Evolutionary conservation across 805 yeast genomes (phyloP), one percentile per base, ranked within the genome.

Genomic region (Tetrapisispora phaffii): DNA sequence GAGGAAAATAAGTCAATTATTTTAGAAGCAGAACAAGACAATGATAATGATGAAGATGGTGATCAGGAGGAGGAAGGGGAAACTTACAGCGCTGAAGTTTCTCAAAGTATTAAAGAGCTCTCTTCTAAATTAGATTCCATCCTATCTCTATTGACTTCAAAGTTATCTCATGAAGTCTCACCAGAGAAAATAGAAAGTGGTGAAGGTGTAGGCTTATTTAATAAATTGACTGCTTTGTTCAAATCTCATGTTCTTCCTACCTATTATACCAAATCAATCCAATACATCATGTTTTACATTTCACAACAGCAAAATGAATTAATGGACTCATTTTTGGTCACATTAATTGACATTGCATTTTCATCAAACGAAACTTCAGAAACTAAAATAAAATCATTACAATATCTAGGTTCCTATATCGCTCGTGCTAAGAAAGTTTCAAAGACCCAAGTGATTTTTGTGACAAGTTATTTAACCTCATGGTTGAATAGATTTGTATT

Each of bases 261-360:
- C 1, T 95, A 89, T 63, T 82, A 83, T 61, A 90, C 97, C 12
- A 79, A 85, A 56, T 81, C 88, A 34, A 80, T 86, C 20, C 98
- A 90, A 64, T 90, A 84, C 59, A 68, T 89, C 22, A 63, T 89
- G 62, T 90, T 90, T 65, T 80, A 80, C 51, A 72, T 82, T 21
- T 78, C 95, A 8, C 97, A 89, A 62, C 77, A 79, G 47, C 85
- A 85, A 56, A 78, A 82, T 4, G 94, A 85, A 56, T 70, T 90
- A 47, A 77, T 85, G 59, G 97, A 90, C 54, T 82, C 95, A 12
- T 90, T 78, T 59, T 65, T 90, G 53, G 94, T 85, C 2, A 70
- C 84, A 34, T 70, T 93, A 52, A 79, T 90, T 37, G 97, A 90
- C 58, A 76, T 83, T 34, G 86, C 95, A 2, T 82, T 93, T 60